These are phyloP conservation scores for Gliomastix tumulicola DNA, from an alignment of 2,329 filamentous ascomycete species.

Conservation along the genomic window DNA sequence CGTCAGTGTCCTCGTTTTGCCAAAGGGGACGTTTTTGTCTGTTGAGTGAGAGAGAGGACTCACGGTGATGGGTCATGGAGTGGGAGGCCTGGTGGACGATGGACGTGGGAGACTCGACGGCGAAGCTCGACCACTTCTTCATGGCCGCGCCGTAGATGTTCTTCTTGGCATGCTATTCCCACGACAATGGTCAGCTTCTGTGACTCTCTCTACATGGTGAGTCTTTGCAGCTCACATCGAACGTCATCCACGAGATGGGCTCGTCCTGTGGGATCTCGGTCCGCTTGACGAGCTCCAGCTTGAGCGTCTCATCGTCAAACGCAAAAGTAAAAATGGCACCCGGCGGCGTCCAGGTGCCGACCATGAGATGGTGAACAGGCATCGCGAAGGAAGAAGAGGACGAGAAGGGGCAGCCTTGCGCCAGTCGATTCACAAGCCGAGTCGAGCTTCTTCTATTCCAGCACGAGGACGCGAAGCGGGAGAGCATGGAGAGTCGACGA, in stretches of 20 bases:
- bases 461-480: no score
- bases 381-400: no score
- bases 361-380: conserved; percentile 81
- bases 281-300: conserved; percentile 68
- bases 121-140: conserved; percentile 88
- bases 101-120: conserved; percentile 66
- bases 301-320: conserved; percentile 76
- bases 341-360: conserved; percentile 85
- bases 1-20: not conserved
- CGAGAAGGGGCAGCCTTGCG: no score
- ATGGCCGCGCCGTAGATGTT: conserved; percentile 85
- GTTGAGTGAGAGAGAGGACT: conserved; percentile 23
- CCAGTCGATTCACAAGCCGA: not conserved
- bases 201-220: not conserved
- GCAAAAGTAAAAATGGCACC: conserved; percentile 85
- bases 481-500: no score
- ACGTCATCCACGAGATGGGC: conserved; percentile 91
- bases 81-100: conserved; percentile 71
- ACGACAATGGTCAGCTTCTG: not conserved
- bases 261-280: conserved; percentile 77
- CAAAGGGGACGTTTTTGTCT: not conserved
- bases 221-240: conserved; percentile 63
- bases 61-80: conserved; percentile 70
- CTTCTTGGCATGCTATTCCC: conserved; percentile 75
- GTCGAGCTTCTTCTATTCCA: not conserved